phyloP scores from a whole-genome alignment of 2,329 filamentous ascomycete genomes.

The Colletotrichum sp. region DNA sequence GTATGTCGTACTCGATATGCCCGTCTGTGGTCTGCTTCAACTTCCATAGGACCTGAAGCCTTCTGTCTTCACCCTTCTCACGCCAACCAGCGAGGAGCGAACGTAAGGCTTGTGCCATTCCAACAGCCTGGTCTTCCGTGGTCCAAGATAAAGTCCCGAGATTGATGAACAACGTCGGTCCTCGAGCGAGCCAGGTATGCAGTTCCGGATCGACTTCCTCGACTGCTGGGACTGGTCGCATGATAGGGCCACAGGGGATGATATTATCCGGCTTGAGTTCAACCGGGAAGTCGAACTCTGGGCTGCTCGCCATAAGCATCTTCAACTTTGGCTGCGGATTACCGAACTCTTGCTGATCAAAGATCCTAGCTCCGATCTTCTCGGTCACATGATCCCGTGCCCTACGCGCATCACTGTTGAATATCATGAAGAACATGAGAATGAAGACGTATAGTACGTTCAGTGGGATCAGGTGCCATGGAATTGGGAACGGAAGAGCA shows the following conservation, averaged over 20 bases:
- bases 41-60: slow-evolving; percentile 38
- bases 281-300: slow-evolving; percentile 45
- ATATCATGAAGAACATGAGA: neutral
- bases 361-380: neutral
- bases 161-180: slow-evolving; percentile 53
- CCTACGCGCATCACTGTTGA: neutral
- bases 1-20: neutral
- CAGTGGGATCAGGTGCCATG: neutral
- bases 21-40: slow-evolving; percentile 18
- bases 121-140: slow-evolving; percentile 36
- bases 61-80: neutral
- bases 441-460: neutral
- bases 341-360: neutral
- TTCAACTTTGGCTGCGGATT: neutral
- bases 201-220: slow-evolving; percentile 43
- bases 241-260: slow-evolving; percentile 51
- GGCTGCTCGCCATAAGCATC: slow-evolving; percentile 30
- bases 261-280: slow-evolving; percentile 40
- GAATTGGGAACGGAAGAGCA: neutral
- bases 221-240: slow-evolving; percentile 37
- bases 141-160: slow-evolving; percentile 45
- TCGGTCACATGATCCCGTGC: neutral
- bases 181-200: slow-evolving; percentile 42
- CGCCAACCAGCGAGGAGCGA: slow-evolving; percentile 29
- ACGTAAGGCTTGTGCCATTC: slow-evolving; percentile 41